Evolutionary conservation across 2,329 filamentous ascomycete genomes (phyloP).

Genomic region (Magnaporthiopsis rhizophila): DNA sequence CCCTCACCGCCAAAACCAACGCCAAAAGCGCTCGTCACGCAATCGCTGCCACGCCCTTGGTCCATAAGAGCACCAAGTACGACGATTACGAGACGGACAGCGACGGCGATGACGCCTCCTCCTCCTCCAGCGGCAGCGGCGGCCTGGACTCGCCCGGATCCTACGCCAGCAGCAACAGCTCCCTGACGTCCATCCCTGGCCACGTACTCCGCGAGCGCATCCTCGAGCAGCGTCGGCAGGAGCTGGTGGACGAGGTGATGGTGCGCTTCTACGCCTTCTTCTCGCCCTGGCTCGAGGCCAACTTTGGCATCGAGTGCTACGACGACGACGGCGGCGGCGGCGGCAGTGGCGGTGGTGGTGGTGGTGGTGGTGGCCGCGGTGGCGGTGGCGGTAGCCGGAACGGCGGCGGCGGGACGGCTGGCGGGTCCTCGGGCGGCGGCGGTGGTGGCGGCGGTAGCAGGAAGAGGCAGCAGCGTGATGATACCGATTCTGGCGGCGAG

Average conservation of each 20-base stretch:
- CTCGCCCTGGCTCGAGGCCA: slow-evolving; percentile 16
- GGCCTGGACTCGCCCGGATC: not conserved
- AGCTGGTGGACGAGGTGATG: slow-evolving; percentile 19
- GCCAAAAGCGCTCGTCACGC: not conserved
- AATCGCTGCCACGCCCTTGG: not conserved
- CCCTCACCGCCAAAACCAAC: not conserved
- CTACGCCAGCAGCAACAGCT: not conserved
- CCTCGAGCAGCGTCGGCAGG: slow-evolving; percentile 13
- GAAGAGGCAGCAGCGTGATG: slow-evolving; percentile 3
- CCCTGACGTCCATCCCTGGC: not conserved
- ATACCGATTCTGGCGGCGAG: not conserved
- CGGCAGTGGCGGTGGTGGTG: not conserved
- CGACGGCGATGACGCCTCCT: not conserved
- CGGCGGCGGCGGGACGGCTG: not conserved
- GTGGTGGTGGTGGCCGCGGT: not conserved
- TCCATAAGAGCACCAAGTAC: not conserved
- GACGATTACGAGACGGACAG: not conserved
- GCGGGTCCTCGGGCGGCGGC: not conserved
- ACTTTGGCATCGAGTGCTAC: slow-evolving; percentile 7
- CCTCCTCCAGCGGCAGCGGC: not conserved
- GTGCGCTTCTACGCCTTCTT: slow-evolving; percentile 13
- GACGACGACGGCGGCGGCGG: slow-evolving; percentile 5
- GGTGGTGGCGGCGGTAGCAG: not conserved
- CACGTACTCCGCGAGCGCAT: not conserved
- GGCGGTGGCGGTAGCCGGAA: not conserved